Conservation (phyloP, 2,329 filamentous ascomycete genomes). For the Chaetomium strumarium region DNA sequence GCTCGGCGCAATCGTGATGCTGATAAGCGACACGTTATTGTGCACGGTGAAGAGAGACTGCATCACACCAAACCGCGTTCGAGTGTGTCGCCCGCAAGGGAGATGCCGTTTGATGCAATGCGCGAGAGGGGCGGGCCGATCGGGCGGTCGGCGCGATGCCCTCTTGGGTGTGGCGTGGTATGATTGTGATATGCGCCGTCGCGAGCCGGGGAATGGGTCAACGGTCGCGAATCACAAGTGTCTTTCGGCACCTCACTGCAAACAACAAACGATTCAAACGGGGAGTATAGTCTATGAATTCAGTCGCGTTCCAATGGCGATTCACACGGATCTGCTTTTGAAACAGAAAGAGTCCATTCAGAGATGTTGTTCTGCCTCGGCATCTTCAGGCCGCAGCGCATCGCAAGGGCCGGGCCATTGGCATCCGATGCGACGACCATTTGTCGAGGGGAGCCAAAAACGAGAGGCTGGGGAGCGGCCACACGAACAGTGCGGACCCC, state of each 20-base stretch:
- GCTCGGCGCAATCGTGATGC: constrained; percentile 52
- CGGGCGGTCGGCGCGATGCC: constrained; percentile 11
- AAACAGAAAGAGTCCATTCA: background rate
- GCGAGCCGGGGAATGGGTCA: background rate
- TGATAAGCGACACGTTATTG: constrained; percentile 56
- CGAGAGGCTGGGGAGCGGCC: too few relatives aligned
- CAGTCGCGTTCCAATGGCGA: constrained; percentile 5
- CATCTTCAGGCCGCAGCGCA: constrained; percentile 2
- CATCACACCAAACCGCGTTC: constrained; percentile 34
- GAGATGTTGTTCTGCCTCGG: background rate
- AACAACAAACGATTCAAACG: too few relatives aligned
- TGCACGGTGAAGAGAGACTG: constrained; percentile 55
- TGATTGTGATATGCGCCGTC: background rate
- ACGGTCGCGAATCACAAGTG: background rate
- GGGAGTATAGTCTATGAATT: background rate
- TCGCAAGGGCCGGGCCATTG: constrained; percentile 2
- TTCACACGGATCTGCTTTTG: background rate
- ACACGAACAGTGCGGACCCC: too few relatives aligned
- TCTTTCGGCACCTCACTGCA: background rate
- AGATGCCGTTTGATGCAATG: constrained; percentile 5
- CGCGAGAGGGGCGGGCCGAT: constrained; percentile 6
- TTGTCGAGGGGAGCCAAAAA: too few relatives aligned
- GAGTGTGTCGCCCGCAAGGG: constrained; percentile 22
- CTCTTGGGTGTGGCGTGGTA: constrained; percentile 2
- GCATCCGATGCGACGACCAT: too few relatives aligned